A percentile compares a stretch with the other conserved stretches of the same genome.
Conservation (phyloP, 2,329 filamentous ascomycete genomes). For the Grosmannia huntii region DNA sequence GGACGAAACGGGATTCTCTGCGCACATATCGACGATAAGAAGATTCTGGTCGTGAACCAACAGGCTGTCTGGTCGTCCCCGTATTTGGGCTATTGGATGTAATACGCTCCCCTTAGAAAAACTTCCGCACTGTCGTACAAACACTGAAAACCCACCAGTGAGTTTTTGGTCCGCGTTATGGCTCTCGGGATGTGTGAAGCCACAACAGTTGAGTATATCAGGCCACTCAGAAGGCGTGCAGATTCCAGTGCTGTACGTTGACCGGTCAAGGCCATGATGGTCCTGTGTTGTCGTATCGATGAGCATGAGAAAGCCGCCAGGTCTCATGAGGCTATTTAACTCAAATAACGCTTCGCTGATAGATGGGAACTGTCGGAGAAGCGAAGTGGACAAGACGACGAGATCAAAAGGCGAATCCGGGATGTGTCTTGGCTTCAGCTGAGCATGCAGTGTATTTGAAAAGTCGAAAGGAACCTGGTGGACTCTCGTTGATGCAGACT, state of each 20-base stretch:
- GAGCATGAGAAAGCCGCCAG: conserved; percentile 20
- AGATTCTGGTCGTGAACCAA: not conserved
- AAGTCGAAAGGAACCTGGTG: not conserved
- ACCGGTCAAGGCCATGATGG: not conserved
- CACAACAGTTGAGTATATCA: conserved; percentile 19
- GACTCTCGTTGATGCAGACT: not conserved
- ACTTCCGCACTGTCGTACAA: conserved; percentile 22
- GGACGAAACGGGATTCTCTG: not conserved
- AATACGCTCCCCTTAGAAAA: conserved; percentile 10
- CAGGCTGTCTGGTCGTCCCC: not conserved
- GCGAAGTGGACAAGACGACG: conserved; percentile 14
- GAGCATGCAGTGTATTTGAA: not conserved
- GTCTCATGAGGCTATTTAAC: conserved; percentile 14
- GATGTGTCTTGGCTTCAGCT: not conserved
- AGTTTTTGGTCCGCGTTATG: conserved; percentile 20
- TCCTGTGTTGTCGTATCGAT: conserved; percentile 13
- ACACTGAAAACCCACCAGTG: conserved; percentile 16
- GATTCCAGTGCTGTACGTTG: not conserved
- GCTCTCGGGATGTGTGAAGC: conserved; percentile 19
- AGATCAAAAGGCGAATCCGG: conserved; percentile 14
- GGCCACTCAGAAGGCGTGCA: conserved; percentile 21
- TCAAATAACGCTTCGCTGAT: conserved; percentile 8
- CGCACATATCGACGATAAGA: not conserved
- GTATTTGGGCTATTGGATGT: not conserved
- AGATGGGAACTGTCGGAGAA: conserved; percentile 7